Evolutionary conservation across 2,329 filamentous ascomycete species (phyloP), one percentile per base, ranked within the genome.

Genomic region (Sclerotinia spermophila): DNA sequence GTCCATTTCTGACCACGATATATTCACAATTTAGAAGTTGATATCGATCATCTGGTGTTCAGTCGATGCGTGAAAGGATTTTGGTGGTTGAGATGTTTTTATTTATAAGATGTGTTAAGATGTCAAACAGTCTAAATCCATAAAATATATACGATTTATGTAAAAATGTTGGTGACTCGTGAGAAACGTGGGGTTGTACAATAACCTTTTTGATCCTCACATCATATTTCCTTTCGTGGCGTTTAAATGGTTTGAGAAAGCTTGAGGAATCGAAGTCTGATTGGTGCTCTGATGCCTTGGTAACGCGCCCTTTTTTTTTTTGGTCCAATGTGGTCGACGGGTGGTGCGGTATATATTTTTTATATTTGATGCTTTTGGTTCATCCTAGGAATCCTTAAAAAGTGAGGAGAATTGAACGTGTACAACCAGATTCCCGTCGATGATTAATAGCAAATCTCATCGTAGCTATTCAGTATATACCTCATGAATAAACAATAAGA

Each of bases 191-290:
- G 60, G 60, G 30, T 64, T 33, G 40, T 30, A n/a, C 42, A 45
- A 35, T 30, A 24, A 53, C 24, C 24, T 44, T 30, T 38, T 21
- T 40, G 35, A 60, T 60, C 58, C 42, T 45, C 19, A 21, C 59
- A 62, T 48, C 42, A 27, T 48, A 38, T 45, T 62, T 33, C 60
- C 60, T 62, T 45, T 64, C 42, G 30, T 64, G 42, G 60, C 42
- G 60, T 64, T 64, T 35, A 17, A 33, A 64, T 64, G 60, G 60
- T 42, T 64, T 64, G 24, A 2, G 8, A 48, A 35, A 48, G 60
- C 60, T 64, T 64, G 24, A 24, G 15, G 24, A 35, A 64, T 64
- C 8, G 21, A 64, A 17, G 42, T 27, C 60, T 13, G 60, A 64
- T 64, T 64, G 60, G 60, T 30, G 30, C 42, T 35, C n/a, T 15